Percentiles rank a stretch among this genome's conserved stretches.
These are phyloP conservation scores for Lyophyllum semitale DNA, from an alignment of 768 basidiomycete genomes.

Conservation along the genomic window DNA sequence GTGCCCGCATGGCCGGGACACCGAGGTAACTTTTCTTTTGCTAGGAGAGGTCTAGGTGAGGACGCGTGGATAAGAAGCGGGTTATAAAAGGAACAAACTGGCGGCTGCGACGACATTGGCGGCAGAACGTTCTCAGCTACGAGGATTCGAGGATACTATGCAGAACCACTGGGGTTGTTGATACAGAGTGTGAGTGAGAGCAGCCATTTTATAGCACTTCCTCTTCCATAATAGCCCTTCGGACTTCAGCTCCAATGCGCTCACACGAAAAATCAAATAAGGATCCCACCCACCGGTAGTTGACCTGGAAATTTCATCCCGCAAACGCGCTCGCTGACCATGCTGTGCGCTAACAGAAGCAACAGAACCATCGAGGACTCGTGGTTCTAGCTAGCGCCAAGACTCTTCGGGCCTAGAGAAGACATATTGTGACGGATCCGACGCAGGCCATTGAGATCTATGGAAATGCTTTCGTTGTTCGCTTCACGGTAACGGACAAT, in stretches of 20 bases:
- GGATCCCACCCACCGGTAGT: neutral
- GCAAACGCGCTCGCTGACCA: constrained; percentile 2
- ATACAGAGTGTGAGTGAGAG: neutral
- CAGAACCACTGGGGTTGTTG: constrained; percentile 1
- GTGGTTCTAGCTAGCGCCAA: neutral
- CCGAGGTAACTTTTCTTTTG: neutral
- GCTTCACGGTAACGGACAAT: neutral
- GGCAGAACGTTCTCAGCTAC: neutral
- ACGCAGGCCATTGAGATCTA: neutral
- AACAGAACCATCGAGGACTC: neutral
- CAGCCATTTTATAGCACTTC: constrained; percentile 9
- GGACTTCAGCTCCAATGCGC: constrained; percentile 1
- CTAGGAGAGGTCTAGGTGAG: neutral
- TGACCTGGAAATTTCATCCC: neutral
- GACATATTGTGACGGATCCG: neutral
- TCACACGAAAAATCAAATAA: constrained; percentile 9
- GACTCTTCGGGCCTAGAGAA: constrained; percentile 4
- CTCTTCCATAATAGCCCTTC: neutral
- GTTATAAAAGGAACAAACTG: neutral
- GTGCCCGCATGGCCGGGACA: neutral
- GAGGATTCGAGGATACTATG: neutral
- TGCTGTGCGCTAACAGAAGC: constrained; percentile 1
- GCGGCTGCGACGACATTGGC: neutral
- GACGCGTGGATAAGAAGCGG: neutral
- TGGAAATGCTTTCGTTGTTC: neutral